Conservation (phyloP, 805 yeast genomes). For the Pichia nanzhaoensis region DNA sequence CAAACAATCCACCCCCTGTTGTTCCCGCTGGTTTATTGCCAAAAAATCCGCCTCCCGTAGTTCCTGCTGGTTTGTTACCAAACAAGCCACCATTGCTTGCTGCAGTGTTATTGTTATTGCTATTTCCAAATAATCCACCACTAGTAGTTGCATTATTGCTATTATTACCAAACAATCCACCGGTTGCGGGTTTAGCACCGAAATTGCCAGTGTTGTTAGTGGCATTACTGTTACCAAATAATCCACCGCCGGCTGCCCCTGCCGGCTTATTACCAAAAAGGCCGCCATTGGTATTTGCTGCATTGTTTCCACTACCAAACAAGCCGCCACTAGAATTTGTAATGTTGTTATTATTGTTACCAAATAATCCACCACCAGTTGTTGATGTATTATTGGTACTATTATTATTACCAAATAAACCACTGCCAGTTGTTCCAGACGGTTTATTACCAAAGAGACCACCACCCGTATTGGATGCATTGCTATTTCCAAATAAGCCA, state of each 20-base stretch:
- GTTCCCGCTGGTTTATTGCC: constrained; percentile 14
- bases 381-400: constrained; percentile 10
- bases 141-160: constrained; percentile 12
- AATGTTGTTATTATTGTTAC: constrained; percentile 19
- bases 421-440: not conserved
- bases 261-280: constrained; percentile 23
- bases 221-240: constrained; percentile 18
- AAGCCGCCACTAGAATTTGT: constrained; percentile 19
- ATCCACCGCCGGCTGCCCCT: constrained; percentile 12
- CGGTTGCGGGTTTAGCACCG: constrained; percentile 30
- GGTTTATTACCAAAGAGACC: constrained; percentile 25
- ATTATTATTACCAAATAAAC: constrained; percentile 8
- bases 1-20: constrained; percentile 33
- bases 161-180: constrained; percentile 29
- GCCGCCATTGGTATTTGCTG: constrained; percentile 14
- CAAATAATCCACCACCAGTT: constrained; percentile 26
- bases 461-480: constrained; percentile 3
- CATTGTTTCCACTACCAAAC: constrained; percentile 34
- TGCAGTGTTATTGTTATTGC: constrained; percentile 18
- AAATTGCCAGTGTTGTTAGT: constrained; percentile 15
- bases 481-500: constrained; percentile 26
- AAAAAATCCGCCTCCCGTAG: constrained; percentile 21
- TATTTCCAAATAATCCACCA: constrained; percentile 31
- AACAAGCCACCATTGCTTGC: constrained; percentile 20
- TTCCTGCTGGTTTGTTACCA: constrained; percentile 19